Evolutionary conservation across 2,329 filamentous ascomycete species (phyloP).

Genomic region (Colletotrichum trifolii): DNA sequence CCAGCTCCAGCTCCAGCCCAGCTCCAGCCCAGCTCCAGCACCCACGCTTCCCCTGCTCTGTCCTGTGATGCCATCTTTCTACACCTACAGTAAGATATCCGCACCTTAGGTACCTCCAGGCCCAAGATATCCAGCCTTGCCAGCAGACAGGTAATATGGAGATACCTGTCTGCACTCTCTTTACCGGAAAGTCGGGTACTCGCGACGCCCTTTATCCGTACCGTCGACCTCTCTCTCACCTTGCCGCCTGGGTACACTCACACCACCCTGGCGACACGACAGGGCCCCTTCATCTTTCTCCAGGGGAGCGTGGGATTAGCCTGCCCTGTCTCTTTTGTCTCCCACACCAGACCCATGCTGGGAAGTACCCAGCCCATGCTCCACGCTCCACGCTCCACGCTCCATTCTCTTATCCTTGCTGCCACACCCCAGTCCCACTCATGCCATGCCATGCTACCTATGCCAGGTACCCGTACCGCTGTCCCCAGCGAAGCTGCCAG

Average conservation of each 20-base stretch:
- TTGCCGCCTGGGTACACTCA: no score
- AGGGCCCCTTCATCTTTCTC: conserved; percentile 27
- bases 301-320: conserved; percentile 33
- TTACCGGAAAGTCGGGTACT: no score
- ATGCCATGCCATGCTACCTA: conserved; percentile 16
- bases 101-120: no score
- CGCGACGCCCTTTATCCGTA: no score
- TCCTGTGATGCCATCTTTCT: no score
- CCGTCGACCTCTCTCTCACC: no score
- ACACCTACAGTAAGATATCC: no score
- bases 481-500: conserved; percentile 13
- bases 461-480: conserved; percentile 34
- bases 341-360: conserved; percentile 18
- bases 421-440: conserved; percentile 18
- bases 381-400: conserved; percentile 3
- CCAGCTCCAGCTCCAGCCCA: conserved; percentile 6
- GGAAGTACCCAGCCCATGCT: conserved; percentile 21
- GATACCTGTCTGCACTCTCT: no score
- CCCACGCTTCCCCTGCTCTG: conserved; percentile 1
- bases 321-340: neutral
- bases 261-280: conserved; percentile 23
- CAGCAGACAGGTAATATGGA: no score
- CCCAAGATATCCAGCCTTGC: no score
- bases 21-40: conserved; percentile 12
- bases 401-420: conserved; percentile 26